Conservation (phyloP, 2,329 filamentous ascomycete genomes). For the Helminthosporium solani region DNA sequence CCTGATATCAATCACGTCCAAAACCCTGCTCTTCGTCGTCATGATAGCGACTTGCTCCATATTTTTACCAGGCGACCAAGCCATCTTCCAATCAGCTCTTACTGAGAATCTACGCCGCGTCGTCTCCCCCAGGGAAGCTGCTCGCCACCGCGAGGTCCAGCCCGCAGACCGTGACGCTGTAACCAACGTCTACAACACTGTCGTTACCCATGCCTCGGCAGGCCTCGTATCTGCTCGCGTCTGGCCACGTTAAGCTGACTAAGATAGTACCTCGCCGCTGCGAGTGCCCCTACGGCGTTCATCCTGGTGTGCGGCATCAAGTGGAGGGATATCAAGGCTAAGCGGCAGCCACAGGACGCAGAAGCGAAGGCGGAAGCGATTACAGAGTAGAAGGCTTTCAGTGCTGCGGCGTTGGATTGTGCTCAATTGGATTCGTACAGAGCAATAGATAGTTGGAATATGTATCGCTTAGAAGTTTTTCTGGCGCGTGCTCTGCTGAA, state of each 20-base stretch:
- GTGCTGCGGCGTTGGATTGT: not conserved
- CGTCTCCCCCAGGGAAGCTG: not conserved
- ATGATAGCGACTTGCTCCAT: conserved; percentile 2
- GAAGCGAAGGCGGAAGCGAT: conserved; percentile 1
- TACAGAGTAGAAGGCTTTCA: not conserved
- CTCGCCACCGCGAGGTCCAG: not conserved
- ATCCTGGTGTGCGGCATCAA: conserved; percentile 4
- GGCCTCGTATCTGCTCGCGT: not conserved
- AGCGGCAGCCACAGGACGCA: conserved; percentile 1
- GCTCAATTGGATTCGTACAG: not conserved
- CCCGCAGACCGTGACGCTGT: not conserved
- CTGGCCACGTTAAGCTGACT: not conserved
- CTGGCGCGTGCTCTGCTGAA: no score
- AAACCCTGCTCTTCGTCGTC: not conserved
- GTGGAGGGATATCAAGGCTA: conserved; percentile 5
- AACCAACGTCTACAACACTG: conserved; percentile 1
- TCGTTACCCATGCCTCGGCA: conserved; percentile 5
- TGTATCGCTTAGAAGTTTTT: no score
- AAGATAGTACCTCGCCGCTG: conserved; percentile 6
- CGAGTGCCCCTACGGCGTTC: conserved; percentile 4
- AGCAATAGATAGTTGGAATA: no score
- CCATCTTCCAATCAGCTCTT: conserved; percentile 3
- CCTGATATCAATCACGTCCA: conserved; percentile 1
- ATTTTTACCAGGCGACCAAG: conserved; percentile 4
- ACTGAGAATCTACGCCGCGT: not conserved